Evolutionary conservation across 495 filamentous ascomycete genomes (phyloP).

Genomic region (Cairneyella variabilis): DNA sequence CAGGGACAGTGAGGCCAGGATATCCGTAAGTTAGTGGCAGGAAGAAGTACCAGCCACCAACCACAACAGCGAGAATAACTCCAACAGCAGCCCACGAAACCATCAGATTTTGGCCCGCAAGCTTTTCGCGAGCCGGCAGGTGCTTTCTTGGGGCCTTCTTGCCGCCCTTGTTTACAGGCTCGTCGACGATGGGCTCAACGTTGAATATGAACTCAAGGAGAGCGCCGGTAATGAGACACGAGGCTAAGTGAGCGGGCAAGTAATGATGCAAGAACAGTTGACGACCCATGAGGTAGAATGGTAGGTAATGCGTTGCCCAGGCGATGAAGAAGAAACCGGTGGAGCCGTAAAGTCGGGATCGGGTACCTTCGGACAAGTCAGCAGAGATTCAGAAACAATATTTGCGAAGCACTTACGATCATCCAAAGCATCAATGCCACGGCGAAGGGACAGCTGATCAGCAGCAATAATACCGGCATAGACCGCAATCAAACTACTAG

Average conservation of each 20-base stretch:
- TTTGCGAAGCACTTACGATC: slow-evolving; percentile 64
- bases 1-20: slow-evolving; percentile 78
- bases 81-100: slow-evolving; percentile 72
- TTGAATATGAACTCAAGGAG: slow-evolving; percentile 96
- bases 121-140: slow-evolving; percentile 70
- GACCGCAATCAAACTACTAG: slow-evolving; percentile 85
- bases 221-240: slow-evolving; percentile 91
- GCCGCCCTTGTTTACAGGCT: slow-evolving; percentile 45
- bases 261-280: slow-evolving; percentile 98
- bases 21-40: slow-evolving; percentile 92
- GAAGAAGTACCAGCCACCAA: slow-evolving; percentile 88
- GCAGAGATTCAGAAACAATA: not conserved
- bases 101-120: slow-evolving; percentile 73
- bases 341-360: slow-evolving; percentile 92
- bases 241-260: slow-evolving; percentile 88
- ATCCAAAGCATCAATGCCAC: slow-evolving; percentile 91
- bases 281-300: slow-evolving; percentile 96
- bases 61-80: slow-evolving; percentile 63
- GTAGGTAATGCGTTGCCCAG: slow-evolving; percentile 96
- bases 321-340: slow-evolving; percentile 98
- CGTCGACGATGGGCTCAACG: slow-evolving; percentile 63
- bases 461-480: slow-evolving; percentile 90
- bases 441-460: slow-evolving; percentile 86
- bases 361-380: slow-evolving; percentile 59
- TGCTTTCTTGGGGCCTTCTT: slow-evolving; percentile 51